Evolutionary conservation across 257 asterid species (phyloP).

Genomic region (Datura wrightii): DNA sequence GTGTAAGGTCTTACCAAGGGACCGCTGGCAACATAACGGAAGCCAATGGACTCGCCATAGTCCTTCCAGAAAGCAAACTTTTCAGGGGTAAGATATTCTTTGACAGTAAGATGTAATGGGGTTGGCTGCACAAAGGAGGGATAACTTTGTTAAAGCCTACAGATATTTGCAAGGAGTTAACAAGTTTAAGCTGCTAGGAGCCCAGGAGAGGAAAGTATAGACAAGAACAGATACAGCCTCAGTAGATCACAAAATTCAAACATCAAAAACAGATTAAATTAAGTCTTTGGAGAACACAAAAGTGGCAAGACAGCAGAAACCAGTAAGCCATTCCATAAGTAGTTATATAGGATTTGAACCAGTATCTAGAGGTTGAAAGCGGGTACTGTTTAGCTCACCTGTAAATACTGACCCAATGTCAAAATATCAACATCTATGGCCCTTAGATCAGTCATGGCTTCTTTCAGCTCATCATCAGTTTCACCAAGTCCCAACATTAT

Average conservation of each 20-base stretch:
- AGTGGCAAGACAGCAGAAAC: not conserved
- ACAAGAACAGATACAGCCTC: not conserved
- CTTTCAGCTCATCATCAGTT: slow-evolving; percentile 87
- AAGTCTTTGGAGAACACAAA: not conserved
- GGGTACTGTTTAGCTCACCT: slow-evolving; percentile 52
- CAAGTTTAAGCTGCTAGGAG: not conserved
- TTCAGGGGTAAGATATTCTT: slow-evolving; percentile 89
- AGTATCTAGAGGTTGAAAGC: not conserved
- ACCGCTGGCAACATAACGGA: slow-evolving; percentile 97
- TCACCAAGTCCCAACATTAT: slow-evolving; percentile 99
- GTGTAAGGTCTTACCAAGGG: slow-evolving; percentile 68
- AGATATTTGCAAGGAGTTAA: not conserved
- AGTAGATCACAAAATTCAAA: not conserved
- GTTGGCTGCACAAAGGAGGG: slow-evolving; percentile 72
- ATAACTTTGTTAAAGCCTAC: not conserved
- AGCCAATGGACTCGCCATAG: slow-evolving; percentile 96
- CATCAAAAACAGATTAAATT: not conserved
- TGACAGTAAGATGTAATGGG: slow-evolving; percentile 92
- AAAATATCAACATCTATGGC: slow-evolving; percentile 88
- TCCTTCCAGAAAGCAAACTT: slow-evolving; percentile 91
- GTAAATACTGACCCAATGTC: slow-evolving; percentile 93
- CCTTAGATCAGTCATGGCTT: slow-evolving; percentile 90
- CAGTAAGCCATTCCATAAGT: not conserved
- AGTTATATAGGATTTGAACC: not conserved
- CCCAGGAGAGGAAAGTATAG: not conserved